A percentile compares a stretch with the other conserved stretches of the same genome.
Conservation (phyloP, 257 asterid genomes). For the Ophiorrhiza pumila region DNA sequence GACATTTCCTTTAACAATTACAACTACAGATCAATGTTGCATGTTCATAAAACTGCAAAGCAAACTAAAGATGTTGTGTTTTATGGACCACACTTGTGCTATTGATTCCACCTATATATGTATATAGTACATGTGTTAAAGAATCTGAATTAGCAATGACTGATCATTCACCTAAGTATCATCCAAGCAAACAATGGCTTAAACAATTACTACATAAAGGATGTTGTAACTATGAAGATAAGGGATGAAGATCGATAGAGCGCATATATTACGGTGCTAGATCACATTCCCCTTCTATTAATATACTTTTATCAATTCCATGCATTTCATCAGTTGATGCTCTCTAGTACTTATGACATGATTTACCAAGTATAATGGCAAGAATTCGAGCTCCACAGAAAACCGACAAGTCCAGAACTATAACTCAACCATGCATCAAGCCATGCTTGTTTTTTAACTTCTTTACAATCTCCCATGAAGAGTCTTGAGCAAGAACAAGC, state of each 20-base stretch:
- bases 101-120: background rate
- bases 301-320: background rate
- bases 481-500: background rate
- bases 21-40: background rate
- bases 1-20: constrained; percentile 9
- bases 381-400: background rate
- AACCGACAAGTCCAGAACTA: background rate
- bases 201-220: background rate
- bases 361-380: background rate
- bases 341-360: background rate
- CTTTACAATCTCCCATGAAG: too few species aligned
- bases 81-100: background rate
- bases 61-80: constrained; percentile 5
- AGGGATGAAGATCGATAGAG: background rate
- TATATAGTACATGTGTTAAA: background rate
- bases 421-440: background rate
- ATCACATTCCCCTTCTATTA: background rate
- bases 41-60: constrained; percentile 13
- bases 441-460: background rate
- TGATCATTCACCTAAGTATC: background rate
- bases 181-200: background rate
- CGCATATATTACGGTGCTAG: too few species aligned
- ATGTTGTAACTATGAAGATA: background rate
- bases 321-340: background rate
- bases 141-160: background rate